A percentile compares a stretch with the other conserved stretches of the same genome.
phyloP scores from a whole-genome alignment of 2,329 filamentous ascomycete genomes.

The Fusarium tanahbumbuense region DNA sequence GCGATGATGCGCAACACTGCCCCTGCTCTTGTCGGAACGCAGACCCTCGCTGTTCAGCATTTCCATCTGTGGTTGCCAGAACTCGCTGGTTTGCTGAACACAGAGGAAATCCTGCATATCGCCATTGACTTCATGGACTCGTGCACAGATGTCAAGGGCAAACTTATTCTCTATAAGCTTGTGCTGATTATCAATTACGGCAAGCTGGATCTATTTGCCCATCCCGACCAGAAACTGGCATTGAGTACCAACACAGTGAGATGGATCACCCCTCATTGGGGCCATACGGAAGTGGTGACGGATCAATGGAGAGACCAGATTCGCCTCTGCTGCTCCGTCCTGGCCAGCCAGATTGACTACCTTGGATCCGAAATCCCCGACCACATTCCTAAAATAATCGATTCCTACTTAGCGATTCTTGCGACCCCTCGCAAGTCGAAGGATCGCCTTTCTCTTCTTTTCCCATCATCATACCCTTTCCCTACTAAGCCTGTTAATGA shows the following conservation, averaged over 20 bases:
- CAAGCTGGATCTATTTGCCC: constrained; percentile 81
- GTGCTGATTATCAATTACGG: constrained; percentile 93
- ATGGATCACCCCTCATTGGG: constrained; percentile 97
- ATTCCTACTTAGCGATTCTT: constrained; percentile 85
- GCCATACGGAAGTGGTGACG: constrained; percentile 75
- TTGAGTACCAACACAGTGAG: constrained; percentile 84
- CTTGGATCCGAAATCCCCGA: constrained; percentile 85
- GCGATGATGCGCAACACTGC: constrained; percentile 88
- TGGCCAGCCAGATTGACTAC: constrained; percentile 85
- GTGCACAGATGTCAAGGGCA: constrained; percentile 87
- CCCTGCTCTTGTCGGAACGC: constrained; percentile 89
- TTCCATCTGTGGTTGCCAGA: constrained; percentile 99
- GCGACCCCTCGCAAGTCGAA: constrained; percentile 64
- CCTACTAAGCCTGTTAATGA: constrained; percentile 75
- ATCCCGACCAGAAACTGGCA: constrained; percentile 78
- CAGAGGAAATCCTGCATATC: constrained; percentile 89
- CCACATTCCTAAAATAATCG: constrained; percentile 90
- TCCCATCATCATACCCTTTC: constrained; percentile 91
- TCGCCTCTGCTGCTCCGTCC: constrained; percentile 89
- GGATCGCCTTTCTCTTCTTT: constrained; percentile 83
- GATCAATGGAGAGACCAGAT: constrained; percentile 95
- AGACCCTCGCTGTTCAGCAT: constrained; percentile 94
- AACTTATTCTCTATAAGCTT: constrained; percentile 90
- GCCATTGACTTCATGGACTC: constrained; percentile 95
- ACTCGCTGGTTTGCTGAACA: constrained; percentile 77